Conservation (phyloP, 306 rosid species). For the Biancaea sappan region DNA sequence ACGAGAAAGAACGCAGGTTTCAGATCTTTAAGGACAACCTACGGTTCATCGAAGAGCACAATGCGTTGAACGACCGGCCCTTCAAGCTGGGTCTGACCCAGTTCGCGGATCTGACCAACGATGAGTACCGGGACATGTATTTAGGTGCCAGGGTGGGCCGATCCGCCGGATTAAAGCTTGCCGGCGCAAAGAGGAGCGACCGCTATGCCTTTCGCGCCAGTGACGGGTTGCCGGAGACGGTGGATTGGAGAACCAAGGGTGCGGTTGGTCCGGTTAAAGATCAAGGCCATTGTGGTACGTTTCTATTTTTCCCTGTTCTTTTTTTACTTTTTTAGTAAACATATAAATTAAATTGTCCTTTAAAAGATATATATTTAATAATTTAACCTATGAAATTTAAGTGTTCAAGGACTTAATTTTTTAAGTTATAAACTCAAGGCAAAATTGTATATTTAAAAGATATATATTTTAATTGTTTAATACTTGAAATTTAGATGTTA, state of each 20-base stretch:
- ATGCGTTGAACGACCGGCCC: constrained; percentile 29
- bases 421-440: too few species aligned
- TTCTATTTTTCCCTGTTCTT: not conserved
- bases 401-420: too few species aligned
- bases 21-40: constrained; percentile 77
- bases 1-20: constrained; percentile 68
- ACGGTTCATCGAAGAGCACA: constrained; percentile 58
- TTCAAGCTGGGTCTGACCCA: constrained; percentile 63
- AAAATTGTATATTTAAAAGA: too few species aligned
- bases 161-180: constrained; percentile 7
- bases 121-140: constrained; percentile 57
- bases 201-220: constrained; percentile 53
- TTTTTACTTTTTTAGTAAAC: not conserved
- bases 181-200: constrained; percentile 31
- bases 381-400: too few species aligned
- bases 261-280: constrained; percentile 75
- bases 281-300: constrained; percentile 96
- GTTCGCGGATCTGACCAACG: constrained; percentile 84
- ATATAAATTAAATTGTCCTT: too few species aligned
- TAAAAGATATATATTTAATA: too few species aligned
- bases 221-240: constrained; percentile 59
- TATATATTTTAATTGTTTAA: too few species aligned
- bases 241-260: constrained; percentile 86
- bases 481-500: too few species aligned
- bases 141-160: constrained; percentile 43